Evolutionary conservation across 768 basidiomycete genomes (phyloP).

Genomic region (Panaeolus papilionaceus): DNA sequence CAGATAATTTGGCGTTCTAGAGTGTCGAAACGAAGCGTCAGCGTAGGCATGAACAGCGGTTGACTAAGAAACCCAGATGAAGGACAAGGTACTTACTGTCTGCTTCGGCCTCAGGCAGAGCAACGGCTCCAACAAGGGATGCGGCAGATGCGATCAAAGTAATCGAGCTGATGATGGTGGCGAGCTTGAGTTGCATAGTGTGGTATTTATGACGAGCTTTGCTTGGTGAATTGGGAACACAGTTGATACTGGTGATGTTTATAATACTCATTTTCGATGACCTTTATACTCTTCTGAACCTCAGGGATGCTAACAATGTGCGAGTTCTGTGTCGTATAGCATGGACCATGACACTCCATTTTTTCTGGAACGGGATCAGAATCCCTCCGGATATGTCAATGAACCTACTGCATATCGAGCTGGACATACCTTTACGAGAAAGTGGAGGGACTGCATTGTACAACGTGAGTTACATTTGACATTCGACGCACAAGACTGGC

Average conservation of each 20-base stretch:
- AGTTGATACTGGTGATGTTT: background rate
- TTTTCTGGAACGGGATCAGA: background rate
- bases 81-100: background rate
- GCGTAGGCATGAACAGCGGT: too few relatives aligned
- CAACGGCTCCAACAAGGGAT: background rate
- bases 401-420: background rate
- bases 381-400: background rate
- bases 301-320: background rate
- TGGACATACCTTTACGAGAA: background rate
- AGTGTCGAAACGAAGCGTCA: too few relatives aligned
- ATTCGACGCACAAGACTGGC: too few relatives aligned
- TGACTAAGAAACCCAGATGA: too few relatives aligned
- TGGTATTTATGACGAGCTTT: background rate
- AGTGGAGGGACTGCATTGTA: too few relatives aligned
- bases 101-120: background rate
- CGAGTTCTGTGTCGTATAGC: background rate
- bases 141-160: background rate
- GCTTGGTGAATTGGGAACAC: background rate
- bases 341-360: background rate
- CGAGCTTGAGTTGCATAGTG: conserved; percentile 3
- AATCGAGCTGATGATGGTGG: conserved; percentile 2
- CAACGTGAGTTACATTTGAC: too few relatives aligned
- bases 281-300: background rate
- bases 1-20: conserved; percentile 2
- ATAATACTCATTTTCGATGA: background rate